A percentile compares a stretch with the other conserved stretches of the same genome.
Evolutionary conservation across 129 eudicot genomes (phyloP).

Genomic region (Helianthus annuus): HanXRQr2.0-SUNRISE NC_035443.2:154317125-154317624

Average conservation of each 20-base stretch:
- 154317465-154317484: background rate
- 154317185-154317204: background rate
- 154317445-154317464: background rate
- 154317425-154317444: background rate
- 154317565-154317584: no score
- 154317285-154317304: background rate
- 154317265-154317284: background rate
- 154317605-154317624: no score
- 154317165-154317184: background rate
- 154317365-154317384: slow-evolving; percentile 13
- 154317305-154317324: background rate
- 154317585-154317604: no score
- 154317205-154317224: slow-evolving; percentile 2
- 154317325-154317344: slow-evolving; percentile 6
- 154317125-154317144: slow-evolving; percentile 1
- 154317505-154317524: no score
- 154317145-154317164: slow-evolving; percentile 5
- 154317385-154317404: slow-evolving; percentile 1
- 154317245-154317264: background rate
- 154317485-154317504: background rate
- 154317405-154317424: slow-evolving; percentile 12
- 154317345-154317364: slow-evolving; percentile 7
- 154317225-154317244: background rate
- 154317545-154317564: no score
- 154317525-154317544: no score